phyloP scores from a whole-genome alignment of 192 early-diverging fungal genomes.

The Coemansia umbellata region DNA sequence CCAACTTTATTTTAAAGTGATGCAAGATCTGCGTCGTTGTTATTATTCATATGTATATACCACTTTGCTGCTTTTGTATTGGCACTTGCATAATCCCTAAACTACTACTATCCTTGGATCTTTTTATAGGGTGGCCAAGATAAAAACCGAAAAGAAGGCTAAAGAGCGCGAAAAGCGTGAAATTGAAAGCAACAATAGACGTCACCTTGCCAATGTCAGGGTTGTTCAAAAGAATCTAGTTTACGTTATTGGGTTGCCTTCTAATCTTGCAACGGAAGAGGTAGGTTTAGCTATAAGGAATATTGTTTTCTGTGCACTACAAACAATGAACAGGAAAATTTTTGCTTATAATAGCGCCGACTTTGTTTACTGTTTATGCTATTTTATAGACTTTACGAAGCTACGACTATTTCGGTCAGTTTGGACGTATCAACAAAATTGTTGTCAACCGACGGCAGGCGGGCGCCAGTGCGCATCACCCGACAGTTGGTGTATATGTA shows the following conservation, averaged over 20 bases:
- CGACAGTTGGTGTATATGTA: constrained; percentile 79
- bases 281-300: constrained; percentile 17
- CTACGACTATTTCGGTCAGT: constrained; percentile 96
- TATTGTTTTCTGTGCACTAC: no score
- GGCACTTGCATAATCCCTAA: no score
- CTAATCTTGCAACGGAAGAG: constrained; percentile 85
- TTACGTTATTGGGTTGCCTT: constrained; percentile 91
- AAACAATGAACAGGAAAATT: no score
- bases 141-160: constrained; percentile 78
- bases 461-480: constrained; percentile 37
- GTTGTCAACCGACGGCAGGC: constrained; percentile 79
- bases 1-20: no score
- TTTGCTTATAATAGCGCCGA: no score
- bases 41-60: no score
- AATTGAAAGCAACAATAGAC: constrained; percentile 70
- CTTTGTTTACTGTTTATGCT: neutral
- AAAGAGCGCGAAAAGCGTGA: constrained; percentile 93
- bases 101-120: no score
- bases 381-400: constrained; percentile 60
- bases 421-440: constrained; percentile 93
- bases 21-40: neutral
- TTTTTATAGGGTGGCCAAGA: constrained; percentile 53
- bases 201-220: constrained; percentile 81
- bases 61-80: no score
- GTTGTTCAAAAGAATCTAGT: constrained; percentile 98